phyloP scores from a whole-genome alignment of 1,139 yeast genomes.

The Sugiyamaella neomexicana region DNA sequence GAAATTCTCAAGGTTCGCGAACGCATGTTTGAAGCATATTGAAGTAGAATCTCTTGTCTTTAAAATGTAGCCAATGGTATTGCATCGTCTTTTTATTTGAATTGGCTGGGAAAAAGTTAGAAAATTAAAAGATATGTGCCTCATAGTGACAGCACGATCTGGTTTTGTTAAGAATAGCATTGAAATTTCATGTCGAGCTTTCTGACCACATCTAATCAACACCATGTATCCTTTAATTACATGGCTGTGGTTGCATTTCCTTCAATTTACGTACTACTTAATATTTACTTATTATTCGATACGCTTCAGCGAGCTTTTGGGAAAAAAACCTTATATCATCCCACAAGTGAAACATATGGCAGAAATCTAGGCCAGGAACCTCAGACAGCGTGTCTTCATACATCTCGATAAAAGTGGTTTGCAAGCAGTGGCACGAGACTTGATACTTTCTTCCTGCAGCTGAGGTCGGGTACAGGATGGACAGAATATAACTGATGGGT shows the following conservation, averaged over 20 bases:
- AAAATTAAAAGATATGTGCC: too few relatives aligned
- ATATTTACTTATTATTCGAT: background rate
- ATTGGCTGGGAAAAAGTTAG: background rate
- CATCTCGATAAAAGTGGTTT: background rate
- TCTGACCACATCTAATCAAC: background rate
- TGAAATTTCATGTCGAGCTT: background rate
- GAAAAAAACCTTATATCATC: background rate
- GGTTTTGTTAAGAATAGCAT: too few relatives aligned
- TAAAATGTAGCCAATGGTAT: background rate
- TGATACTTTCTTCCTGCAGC: constrained; percentile 1
- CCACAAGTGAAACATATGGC: background rate
- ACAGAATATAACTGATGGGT: background rate
- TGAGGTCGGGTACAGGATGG: background rate
- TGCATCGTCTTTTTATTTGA: background rate
- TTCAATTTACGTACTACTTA: background rate
- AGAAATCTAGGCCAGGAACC: background rate
- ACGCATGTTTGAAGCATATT: background rate
- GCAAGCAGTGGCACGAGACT: background rate
- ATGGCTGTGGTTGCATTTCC: background rate
- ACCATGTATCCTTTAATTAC: background rate
- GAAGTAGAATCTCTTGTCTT: background rate
- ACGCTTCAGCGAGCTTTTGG: background rate
- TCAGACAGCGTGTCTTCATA: background rate
- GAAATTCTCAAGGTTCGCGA: constrained; percentile 4
- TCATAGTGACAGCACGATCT: too few relatives aligned